phyloP scores from a whole-genome alignment of 2,329 filamentous ascomycete genomes.

The Calonectria pauciramosa region DNA sequence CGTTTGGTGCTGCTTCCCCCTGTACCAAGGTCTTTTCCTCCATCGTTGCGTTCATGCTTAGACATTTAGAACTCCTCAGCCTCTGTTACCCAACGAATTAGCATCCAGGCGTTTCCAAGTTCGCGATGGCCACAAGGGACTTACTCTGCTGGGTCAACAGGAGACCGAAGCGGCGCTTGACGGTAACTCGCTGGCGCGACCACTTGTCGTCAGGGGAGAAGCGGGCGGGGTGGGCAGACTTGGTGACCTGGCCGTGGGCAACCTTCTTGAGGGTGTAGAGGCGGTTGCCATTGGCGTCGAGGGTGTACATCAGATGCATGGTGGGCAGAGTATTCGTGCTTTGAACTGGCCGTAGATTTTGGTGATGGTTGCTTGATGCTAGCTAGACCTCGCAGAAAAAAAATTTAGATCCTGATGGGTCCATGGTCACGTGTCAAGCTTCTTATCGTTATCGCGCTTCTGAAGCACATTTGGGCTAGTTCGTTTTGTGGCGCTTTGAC shows the following conservation, averaged over 20 bases:
- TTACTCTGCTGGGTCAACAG: constrained; percentile 83
- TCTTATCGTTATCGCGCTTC: constrained; percentile 26
- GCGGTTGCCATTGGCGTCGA: constrained; percentile 86
- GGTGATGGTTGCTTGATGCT: constrained; percentile 29
- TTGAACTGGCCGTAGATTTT: constrained; percentile 15
- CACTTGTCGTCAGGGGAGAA: constrained; percentile 99
- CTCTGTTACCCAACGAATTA: background rate
- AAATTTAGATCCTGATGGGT: constrained; percentile 24
- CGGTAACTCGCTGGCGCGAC: constrained; percentile 92
- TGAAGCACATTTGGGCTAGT: background rate
- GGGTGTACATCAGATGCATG: constrained; percentile 84
- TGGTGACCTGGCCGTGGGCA: constrained; percentile 85
- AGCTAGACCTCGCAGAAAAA: constrained; percentile 26
- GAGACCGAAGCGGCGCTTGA: constrained; percentile 93
- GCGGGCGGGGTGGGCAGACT: constrained; percentile 94
- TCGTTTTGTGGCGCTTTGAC: background rate
- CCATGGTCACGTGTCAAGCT: constrained; percentile 17
- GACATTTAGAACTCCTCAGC: background rate
- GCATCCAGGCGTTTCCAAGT: background rate
- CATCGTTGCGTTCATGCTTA: background rate
- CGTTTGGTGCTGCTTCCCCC: background rate
- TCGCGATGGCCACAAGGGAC: constrained; percentile 39
- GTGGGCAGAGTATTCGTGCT: constrained; percentile 30
- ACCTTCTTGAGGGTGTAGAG: constrained; percentile 97
- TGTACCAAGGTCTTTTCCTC: background rate